Percentiles rank a stretch among this genome's conserved stretches.
Evolutionary conservation across 2,329 filamentous ascomycete genomes (phyloP).

Genomic region (Pyrenochaeta sp.): DNA sequence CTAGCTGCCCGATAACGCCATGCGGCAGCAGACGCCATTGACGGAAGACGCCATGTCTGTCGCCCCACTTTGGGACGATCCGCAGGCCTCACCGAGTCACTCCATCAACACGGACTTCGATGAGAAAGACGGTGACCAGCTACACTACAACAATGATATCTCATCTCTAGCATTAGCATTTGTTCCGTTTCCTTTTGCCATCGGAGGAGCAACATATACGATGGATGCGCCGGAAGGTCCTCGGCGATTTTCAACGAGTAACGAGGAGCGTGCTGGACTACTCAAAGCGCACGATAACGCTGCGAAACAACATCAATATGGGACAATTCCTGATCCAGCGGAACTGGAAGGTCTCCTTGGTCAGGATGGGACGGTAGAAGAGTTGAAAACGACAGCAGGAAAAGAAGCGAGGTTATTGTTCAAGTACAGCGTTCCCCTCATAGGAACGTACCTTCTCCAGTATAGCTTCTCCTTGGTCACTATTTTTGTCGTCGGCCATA

Average conservation of each 20-base stretch:
- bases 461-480: slow-evolving; percentile 63
- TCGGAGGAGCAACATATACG: slow-evolving; percentile 24
- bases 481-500: slow-evolving; percentile 62
- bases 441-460: slow-evolving; percentile 63
- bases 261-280: slow-evolving; percentile 37
- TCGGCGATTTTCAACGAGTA: slow-evolving; percentile 41
- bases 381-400: slow-evolving; percentile 32
- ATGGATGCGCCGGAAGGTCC: slow-evolving; percentile 44
- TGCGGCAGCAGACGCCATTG: slow-evolving; percentile 15
- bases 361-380: slow-evolving; percentile 28
- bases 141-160: slow-evolving; percentile 24
- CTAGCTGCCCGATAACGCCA: slow-evolving; percentile 25
- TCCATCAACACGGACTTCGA: slow-evolving; percentile 4
- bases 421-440: slow-evolving; percentile 59
- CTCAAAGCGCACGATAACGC: slow-evolving; percentile 30
- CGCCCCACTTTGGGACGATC: slow-evolving; percentile 19
- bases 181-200: slow-evolving; percentile 28
- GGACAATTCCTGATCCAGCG: slow-evolving; percentile 32
- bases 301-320: slow-evolving; percentile 36
- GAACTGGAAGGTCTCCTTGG: slow-evolving; percentile 40
- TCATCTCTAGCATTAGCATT: slow-evolving; percentile 34
- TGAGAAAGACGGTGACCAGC: slow-evolving; percentile 5
- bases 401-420: slow-evolving; percentile 47
- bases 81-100: slow-evolving; percentile 9
- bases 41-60: slow-evolving; percentile 18